A percentile compares a stretch with the other conserved stretches of the same genome.
phyloP scores from a whole-genome alignment of 768 basidiomycete genomes.

The Tulasnella sp. region DNA sequence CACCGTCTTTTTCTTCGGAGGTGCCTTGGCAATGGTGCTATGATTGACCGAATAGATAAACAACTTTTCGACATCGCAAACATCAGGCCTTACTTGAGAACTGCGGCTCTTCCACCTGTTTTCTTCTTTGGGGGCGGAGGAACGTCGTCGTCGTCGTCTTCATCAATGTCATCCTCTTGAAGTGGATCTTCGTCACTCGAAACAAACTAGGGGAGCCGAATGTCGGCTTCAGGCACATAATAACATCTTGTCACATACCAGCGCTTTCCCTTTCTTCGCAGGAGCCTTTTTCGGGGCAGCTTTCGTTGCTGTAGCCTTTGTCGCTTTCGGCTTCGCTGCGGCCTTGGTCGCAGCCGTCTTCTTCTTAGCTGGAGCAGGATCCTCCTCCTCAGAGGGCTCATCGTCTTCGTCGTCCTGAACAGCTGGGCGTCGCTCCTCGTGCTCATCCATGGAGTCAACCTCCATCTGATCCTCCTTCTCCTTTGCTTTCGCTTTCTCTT shows the following conservation, averaged over 20 bases:
- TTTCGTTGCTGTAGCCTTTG: slow-evolving; percentile 25
- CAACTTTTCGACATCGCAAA: background rate
- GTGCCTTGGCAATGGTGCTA: slow-evolving; percentile 35
- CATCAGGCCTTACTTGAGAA: slow-evolving; percentile 40
- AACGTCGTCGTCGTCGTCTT: slow-evolving; percentile 41
- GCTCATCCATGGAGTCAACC: slow-evolving; percentile 64
- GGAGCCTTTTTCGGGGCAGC: slow-evolving; percentile 19
- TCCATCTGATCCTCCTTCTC: slow-evolving; percentile 37
- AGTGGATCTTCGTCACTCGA: slow-evolving; percentile 35
- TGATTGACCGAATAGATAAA: background rate
- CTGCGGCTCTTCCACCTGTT: slow-evolving; percentile 41
- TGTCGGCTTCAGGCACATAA: background rate
- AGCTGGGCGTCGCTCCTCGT: slow-evolving; percentile 37
- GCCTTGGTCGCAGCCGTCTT: slow-evolving; percentile 24
- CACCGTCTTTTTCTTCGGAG: slow-evolving; percentile 23
- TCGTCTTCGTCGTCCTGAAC: slow-evolving; percentile 45
- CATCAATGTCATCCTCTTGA: slow-evolving; percentile 37
- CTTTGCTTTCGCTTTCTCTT: slow-evolving; percentile 40
- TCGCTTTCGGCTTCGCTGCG: slow-evolving; percentile 25
- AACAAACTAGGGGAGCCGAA: slow-evolving; percentile 15
- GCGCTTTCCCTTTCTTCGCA: slow-evolving; percentile 35
- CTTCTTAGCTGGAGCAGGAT: slow-evolving; percentile 19
- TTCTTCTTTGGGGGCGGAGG: slow-evolving; percentile 36
- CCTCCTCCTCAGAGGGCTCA: slow-evolving; percentile 27
- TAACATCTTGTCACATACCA: no score